Conservation (phyloP, 2,329 filamentous ascomycete species). For the Mycosphaerella sp. region DNA sequence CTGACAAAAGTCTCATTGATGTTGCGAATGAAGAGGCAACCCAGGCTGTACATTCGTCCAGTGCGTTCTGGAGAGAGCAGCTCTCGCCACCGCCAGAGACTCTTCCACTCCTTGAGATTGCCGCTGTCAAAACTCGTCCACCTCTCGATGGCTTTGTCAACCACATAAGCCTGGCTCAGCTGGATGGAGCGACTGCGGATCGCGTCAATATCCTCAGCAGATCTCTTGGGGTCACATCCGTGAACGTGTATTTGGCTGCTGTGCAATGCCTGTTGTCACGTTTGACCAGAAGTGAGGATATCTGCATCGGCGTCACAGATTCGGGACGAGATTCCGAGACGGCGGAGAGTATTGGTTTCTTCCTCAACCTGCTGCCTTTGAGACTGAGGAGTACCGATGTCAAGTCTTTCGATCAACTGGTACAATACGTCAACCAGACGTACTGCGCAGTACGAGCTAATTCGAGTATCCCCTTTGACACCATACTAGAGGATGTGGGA, state of each 20-base stretch:
- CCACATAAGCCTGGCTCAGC: constrained; percentile 1
- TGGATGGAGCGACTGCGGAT: constrained; percentile 2
- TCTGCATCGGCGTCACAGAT: constrained; percentile 42
- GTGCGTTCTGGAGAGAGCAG: constrained; percentile 9
- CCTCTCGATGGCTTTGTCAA: constrained; percentile 8
- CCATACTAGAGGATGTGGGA: constrained; percentile 31
- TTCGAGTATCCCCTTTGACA: constrained; percentile 32
- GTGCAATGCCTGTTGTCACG: constrained; percentile 32
- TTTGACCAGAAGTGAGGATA: constrained; percentile 27
- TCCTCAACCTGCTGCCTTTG: constrained; percentile 39
- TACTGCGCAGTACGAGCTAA: constrained; percentile 25
- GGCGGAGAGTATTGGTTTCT: constrained; percentile 34
- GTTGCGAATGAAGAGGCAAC: constrained; percentile 2
- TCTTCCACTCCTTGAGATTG: constrained; percentile 17
- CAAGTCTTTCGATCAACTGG: constrained; percentile 7
- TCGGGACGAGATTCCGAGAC: constrained; percentile 32
- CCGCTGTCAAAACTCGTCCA: constrained; percentile 11
- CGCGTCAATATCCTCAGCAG: constrained; percentile 12
- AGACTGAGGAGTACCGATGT: constrained; percentile 19
- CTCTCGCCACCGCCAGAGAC: constrained; percentile 3
- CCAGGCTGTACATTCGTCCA: background rate
- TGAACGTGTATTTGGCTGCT: constrained; percentile 36
- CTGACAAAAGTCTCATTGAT: constrained; percentile 8
- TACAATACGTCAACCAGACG: constrained; percentile 10
- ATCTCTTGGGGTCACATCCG: constrained; percentile 16